Evolutionary conservation across 345 rosid species (phyloP).

Genomic region (Moricandia arvensis): DNA sequence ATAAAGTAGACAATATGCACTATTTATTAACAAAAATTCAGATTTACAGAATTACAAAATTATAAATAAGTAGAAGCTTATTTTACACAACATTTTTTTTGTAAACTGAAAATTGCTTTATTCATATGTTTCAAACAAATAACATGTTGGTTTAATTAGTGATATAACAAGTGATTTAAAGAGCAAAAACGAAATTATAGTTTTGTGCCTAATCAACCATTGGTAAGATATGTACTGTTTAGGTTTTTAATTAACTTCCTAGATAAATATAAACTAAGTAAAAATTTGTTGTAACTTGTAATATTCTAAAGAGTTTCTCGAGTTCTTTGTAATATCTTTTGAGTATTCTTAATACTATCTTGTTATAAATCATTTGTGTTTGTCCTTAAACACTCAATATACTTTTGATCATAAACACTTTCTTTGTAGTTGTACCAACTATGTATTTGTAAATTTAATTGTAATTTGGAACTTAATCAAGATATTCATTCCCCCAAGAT

Average conservation of each 20-base stretch:
- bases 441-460: too few species aligned
- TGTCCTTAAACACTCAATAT: too few species aligned
- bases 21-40: background rate
- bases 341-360: too few species aligned
- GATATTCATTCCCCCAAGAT: background rate
- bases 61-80: background rate
- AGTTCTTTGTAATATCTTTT: too few species aligned
- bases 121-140: background rate
- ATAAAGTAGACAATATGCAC: background rate
- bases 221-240: background rate
- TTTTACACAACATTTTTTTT: background rate
- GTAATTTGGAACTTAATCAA: constrained; percentile 14
- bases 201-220: background rate
- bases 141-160: background rate
- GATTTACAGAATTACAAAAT: background rate
- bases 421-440: too few species aligned
- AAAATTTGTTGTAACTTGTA: background rate
- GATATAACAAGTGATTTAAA: background rate
- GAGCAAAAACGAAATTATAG: background rate
- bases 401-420: too few species aligned
- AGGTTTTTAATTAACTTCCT: background rate
- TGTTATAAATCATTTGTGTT: too few species aligned
- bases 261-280: background rate
- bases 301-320: too few species aligned
- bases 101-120: background rate